Evolutionary conservation across 2,329 filamentous ascomycete genomes (phyloP).

Genomic region (Fusarium sp.): DNA sequence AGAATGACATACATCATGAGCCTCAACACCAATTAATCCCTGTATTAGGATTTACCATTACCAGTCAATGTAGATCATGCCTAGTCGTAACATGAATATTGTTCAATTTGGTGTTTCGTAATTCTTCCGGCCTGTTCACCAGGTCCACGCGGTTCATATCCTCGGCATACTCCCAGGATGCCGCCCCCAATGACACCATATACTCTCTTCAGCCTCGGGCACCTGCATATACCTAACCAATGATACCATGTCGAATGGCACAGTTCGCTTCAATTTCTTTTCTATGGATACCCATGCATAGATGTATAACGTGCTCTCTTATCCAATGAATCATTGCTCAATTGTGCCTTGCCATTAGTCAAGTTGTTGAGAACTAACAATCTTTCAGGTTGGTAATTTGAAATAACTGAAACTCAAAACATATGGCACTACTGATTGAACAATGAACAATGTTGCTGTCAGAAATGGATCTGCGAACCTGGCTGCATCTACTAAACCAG

Average conservation of each 20-base stretch:
- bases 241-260: background rate
- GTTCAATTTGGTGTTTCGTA: background rate
- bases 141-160: background rate
- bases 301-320: background rate
- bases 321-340: slow-evolving; percentile 4
- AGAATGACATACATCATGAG: background rate
- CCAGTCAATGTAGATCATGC: background rate
- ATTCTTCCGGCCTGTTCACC: background rate
- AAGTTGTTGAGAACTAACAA: no score
- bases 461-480: slow-evolving; percentile 1
- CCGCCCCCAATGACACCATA: slow-evolving; percentile 2
- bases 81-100: background rate
- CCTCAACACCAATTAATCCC: slow-evolving; percentile 6
- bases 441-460: background rate
- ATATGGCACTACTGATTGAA: background rate
- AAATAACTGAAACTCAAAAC: background rate
- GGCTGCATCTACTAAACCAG: background rate
- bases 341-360: background rate
- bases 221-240: background rate
- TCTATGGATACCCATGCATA: background rate
- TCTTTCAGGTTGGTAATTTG: background rate
- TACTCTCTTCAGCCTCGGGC: background rate
- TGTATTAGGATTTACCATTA: slow-evolving; percentile 2
- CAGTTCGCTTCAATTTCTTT: background rate
- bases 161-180: background rate